Evolutionary conservation across 257 asterid species (phyloP).

Genomic region (Petunia axillaris): DNA sequence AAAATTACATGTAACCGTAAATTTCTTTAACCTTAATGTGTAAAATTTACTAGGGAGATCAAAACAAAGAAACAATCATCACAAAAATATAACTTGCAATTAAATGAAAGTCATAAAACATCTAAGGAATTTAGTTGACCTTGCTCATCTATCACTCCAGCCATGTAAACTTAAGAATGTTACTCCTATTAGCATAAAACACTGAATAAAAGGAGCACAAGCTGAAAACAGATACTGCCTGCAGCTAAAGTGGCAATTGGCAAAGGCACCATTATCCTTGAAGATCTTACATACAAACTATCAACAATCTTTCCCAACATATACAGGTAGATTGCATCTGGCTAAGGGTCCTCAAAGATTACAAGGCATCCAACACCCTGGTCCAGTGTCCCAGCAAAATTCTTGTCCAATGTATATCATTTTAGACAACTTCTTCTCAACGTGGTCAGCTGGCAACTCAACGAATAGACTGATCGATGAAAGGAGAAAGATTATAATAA

Average conservation of each 20-base stretch:
- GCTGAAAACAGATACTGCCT: neutral
- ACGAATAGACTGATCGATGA: neutral
- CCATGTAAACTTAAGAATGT: conserved; percentile 7
- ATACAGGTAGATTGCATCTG: conserved; percentile 47
- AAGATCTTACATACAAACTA: conserved; percentile 45
- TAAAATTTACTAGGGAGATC: too few relatives aligned
- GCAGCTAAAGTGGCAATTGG: neutral
- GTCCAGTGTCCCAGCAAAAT: conserved; percentile 54
- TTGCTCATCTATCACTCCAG: conserved; percentile 15
- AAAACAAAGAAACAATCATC: neutral
- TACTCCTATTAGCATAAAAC: conserved; percentile 12
- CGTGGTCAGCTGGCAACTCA: conserved; percentile 48
- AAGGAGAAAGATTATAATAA: too few relatives aligned
- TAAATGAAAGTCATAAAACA: neutral
- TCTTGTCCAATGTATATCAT: conserved; percentile 50
- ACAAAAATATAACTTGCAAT: neutral
- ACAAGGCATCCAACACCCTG: conserved; percentile 58
- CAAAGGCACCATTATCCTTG: conserved; percentile 38
- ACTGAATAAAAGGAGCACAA: neutral
- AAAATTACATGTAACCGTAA: too few relatives aligned
- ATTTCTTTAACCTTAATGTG: too few relatives aligned
- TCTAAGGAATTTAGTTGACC: conserved; percentile 17
- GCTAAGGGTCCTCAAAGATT: conserved; percentile 50
- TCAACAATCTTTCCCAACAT: conserved; percentile 53
- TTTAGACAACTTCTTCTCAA: conserved; percentile 53